Percentiles rank a stretch among this genome's conserved stretches.
Conservation (phyloP, 768 basidiomycete species). For the Lepiota subincarnata region DNA sequence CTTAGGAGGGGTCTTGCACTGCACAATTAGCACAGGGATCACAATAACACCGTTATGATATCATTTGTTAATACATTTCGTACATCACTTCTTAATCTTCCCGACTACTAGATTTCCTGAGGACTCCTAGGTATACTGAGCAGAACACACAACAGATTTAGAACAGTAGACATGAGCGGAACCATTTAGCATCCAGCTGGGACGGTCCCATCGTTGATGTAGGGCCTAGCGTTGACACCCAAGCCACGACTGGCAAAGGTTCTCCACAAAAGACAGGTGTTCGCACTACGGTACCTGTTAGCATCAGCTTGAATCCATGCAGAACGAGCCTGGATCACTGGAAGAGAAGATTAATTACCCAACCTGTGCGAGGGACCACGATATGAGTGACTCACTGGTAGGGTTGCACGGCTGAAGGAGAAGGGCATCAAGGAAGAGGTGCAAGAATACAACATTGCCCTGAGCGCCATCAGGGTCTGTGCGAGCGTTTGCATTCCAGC, state of each 20-base stretch:
- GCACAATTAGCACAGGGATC: too few species aligned
- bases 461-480: constrained; percentile 28
- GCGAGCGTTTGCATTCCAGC: constrained; percentile 24
- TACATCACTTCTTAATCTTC: too few species aligned
- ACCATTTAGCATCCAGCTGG: constrained; percentile 26
- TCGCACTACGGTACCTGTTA: constrained; percentile 41
- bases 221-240: constrained; percentile 27
- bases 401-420: constrained; percentile 37
- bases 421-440: constrained; percentile 39
- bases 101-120: too few species aligned
- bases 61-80: too few species aligned
- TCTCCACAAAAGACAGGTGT: constrained; percentile 42
- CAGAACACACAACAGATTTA: too few species aligned
- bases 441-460: constrained; percentile 38
- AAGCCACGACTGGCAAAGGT: constrained; percentile 47
- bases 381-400: constrained; percentile 26
- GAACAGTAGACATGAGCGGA: background rate
- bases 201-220: constrained; percentile 21
- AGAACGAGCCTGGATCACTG: constrained; percentile 40
- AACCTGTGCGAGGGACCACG: background rate
- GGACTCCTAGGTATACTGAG: too few species aligned
- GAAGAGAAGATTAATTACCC: background rate
- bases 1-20: too few species aligned
- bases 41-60: too few species aligned
- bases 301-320: constrained; percentile 49